Conservation (phyloP, 495 filamentous ascomycete genomes). For the Lentithecium fluviatile region DNA sequence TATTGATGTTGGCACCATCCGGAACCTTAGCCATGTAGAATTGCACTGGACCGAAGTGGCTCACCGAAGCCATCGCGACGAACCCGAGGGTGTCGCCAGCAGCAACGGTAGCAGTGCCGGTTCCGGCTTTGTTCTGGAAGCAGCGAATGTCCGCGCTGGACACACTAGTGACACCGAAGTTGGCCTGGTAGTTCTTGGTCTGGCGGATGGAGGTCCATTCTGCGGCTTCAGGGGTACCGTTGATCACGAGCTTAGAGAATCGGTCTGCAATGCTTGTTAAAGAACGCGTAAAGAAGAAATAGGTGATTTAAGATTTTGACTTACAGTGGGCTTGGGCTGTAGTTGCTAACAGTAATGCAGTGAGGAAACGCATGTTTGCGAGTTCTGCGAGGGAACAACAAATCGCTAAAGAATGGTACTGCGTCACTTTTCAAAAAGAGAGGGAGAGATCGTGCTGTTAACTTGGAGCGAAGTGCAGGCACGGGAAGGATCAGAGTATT, state of each 20-base stretch:
- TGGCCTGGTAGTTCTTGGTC: slow-evolving; percentile 31
- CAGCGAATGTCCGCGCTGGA: slow-evolving; percentile 27
- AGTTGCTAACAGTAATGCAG: background rate
- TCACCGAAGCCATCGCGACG: slow-evolving; percentile 11
- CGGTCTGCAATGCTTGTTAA: slow-evolving; percentile 9
- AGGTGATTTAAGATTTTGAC: no score
- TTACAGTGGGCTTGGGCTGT: background rate
- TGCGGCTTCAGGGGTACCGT: slow-evolving; percentile 8
- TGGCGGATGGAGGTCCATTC: slow-evolving; percentile 29
- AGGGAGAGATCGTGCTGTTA: background rate
- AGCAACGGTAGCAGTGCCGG: slow-evolving; percentile 19
- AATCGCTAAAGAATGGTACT: no score
- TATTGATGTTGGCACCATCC: slow-evolving; percentile 21
- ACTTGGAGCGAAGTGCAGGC: background rate
- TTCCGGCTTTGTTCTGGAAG: slow-evolving; percentile 20
- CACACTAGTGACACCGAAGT: slow-evolving; percentile 24
- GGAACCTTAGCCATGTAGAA: slow-evolving; percentile 33
- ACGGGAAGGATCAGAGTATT: background rate
- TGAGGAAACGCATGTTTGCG: background rate
- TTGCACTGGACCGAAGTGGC: slow-evolving; percentile 27
- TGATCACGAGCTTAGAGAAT: slow-evolving; percentile 25
- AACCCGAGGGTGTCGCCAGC: slow-evolving; percentile 26
- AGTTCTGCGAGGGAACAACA: no score
- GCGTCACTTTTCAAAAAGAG: background rate
- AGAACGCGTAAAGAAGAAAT: no score